These are phyloP conservation scores for Trypanosoma scelopori DNA, from an alignment of 208 protist species.

Conservation along the genomic window DNA sequence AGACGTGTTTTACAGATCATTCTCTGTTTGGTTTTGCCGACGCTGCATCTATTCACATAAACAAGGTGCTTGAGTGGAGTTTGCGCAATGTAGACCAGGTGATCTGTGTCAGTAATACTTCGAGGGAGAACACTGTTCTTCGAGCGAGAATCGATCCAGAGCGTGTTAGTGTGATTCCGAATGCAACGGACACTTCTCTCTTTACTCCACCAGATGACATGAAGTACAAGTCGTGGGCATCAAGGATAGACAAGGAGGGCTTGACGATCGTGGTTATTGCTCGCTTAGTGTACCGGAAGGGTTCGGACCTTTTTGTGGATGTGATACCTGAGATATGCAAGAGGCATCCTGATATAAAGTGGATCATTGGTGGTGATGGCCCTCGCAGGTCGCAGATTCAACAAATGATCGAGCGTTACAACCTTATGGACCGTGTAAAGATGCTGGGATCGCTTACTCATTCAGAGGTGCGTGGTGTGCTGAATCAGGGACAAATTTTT, in stretches of 20 bases:
- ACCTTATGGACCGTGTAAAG: slow-evolving; percentile 96
- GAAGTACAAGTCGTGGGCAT: slow-evolving; percentile 91
- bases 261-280: slow-evolving; percentile 96
- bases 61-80: slow-evolving; percentile 97
- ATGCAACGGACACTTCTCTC: slow-evolving; percentile 94
- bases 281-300: slow-evolving; percentile 97
- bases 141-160: slow-evolving; percentile 89
- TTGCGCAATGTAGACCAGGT: slow-evolving; percentile 95
- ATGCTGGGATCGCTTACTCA: slow-evolving; percentile 95
- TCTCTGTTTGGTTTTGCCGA: slow-evolving; percentile 98
- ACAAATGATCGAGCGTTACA: slow-evolving; percentile 97
- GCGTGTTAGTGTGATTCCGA: slow-evolving; percentile 97
- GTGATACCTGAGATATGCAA: slow-evolving; percentile 96
- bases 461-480: slow-evolving; percentile 85
- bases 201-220: slow-evolving; percentile 89
- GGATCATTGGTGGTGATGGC: slow-evolving; percentile 97
- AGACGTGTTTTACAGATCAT: slow-evolving; percentile 98
- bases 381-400: slow-evolving; percentile 94
- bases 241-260: slow-evolving; percentile 78
- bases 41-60: slow-evolving; percentile 94
- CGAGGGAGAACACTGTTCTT: slow-evolving; percentile 98
- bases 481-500: slow-evolving; percentile 97
- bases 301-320: slow-evolving; percentile 94
- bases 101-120: slow-evolving; percentile 98
- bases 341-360: slow-evolving; percentile 91